Percentiles rank a stretch among this genome's conserved stretches.
phyloP scores from a whole-genome alignment of 129 eudicot species.

The Artemisia tridentata region DNA sequence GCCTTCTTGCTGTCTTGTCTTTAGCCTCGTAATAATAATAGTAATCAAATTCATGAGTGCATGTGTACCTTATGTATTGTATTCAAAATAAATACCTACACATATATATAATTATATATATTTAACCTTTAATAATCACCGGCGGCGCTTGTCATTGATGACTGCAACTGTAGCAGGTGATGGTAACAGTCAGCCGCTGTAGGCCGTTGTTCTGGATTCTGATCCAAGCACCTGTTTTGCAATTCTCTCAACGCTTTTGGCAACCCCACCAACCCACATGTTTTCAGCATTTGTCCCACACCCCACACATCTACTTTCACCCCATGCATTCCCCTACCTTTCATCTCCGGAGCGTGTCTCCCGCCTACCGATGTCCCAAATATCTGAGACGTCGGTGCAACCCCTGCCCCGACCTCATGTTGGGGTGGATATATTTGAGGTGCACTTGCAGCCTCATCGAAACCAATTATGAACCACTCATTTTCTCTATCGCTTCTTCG shows the following conservation, averaged over 20 bases:
- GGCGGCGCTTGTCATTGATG: conserved; percentile 57
- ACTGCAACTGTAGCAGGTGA: conserved; percentile 83
- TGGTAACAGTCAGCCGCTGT: conserved; percentile 94
- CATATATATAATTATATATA: too few relatives aligned
- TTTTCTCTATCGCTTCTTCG: conserved; percentile 31
- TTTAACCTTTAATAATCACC: conserved; percentile 33
- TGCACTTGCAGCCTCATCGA: conserved; percentile 66
- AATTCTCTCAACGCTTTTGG: conserved; percentile 61
- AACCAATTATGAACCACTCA: conserved; percentile 66
- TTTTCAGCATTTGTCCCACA: conserved; percentile 60
- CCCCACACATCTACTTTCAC: conserved; percentile 91
- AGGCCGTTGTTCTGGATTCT: conserved; percentile 80
- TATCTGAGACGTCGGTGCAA: not conserved
- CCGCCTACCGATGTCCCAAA: conserved; percentile 20
- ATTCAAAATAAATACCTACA: conserved; percentile 23
- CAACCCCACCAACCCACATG: conserved; percentile 55
- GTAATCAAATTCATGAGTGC: conserved; percentile 21
- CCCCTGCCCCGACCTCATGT: conserved; percentile 1
- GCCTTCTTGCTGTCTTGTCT: conserved; percentile 25
- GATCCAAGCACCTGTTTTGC: conserved; percentile 76
- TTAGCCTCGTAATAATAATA: conserved; percentile 23
- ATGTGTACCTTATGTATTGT: not conserved
- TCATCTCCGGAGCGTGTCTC: conserved; percentile 73
- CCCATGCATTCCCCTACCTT: conserved; percentile 66
- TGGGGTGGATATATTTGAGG: conserved; percentile 66